phyloP scores from a whole-genome alignment of 2,329 filamentous ascomycete species.

The Diplodia seriata region DNA sequence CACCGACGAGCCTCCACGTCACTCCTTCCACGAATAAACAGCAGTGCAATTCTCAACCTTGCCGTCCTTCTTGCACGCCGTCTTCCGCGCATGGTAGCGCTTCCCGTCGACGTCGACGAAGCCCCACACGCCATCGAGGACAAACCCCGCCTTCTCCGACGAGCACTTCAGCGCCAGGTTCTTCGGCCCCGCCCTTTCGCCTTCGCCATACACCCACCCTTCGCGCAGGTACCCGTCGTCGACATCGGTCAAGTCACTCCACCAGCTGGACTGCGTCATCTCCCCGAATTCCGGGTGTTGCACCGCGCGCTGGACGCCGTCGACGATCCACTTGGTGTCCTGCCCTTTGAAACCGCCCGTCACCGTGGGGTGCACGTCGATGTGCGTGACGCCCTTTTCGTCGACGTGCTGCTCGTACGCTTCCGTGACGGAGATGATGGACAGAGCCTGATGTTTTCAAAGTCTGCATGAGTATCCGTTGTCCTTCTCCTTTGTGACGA shows the following conservation, averaged over 20 bases:
- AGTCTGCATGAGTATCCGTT: too few species aligned
- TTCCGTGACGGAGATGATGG: background rate
- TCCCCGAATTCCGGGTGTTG: background rate
- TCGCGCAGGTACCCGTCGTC: conserved; percentile 3
- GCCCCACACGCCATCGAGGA: conserved; percentile 12
- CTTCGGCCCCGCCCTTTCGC: background rate
- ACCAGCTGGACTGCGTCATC: background rate
- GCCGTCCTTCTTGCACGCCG: conserved; percentile 4
- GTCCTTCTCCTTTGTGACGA: background rate
- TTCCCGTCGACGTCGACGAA: conserved; percentile 5
- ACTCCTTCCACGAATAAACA: conserved; percentile 15
- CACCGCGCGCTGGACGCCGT: background rate
- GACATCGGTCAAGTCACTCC: conserved; percentile 5
- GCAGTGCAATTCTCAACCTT: background rate
- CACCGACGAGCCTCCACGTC: background rate
- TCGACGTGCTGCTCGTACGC: conserved; percentile 4
- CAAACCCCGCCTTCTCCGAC: background rate
- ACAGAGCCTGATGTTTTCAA: background rate
- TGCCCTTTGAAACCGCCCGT: conserved; percentile 13
- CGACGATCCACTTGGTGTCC: background rate
- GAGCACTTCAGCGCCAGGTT: background rate
- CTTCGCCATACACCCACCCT: conserved; percentile 3
- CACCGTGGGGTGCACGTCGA: background rate
- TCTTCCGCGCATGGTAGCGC: conserved; percentile 10
- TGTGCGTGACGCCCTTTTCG: background rate